Evolutionary conservation across 2,329 filamentous ascomycete species (phyloP).

Genomic region (Pseudogymnoascus sp.): DNA sequence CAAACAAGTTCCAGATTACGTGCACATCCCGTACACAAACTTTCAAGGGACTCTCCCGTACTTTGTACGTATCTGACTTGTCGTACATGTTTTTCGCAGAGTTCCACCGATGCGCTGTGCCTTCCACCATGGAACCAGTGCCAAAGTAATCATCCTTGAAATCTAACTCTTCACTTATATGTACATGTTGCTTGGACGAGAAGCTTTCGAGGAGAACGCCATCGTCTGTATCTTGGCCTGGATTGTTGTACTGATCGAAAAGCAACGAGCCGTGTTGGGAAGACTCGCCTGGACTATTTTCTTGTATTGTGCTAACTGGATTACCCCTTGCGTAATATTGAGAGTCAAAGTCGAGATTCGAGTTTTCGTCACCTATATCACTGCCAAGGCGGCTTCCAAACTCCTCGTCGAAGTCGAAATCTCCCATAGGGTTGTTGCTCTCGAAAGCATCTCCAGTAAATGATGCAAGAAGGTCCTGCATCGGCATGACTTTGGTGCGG

Average conservation of each 20-base stretch:
- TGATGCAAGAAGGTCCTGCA: slow-evolving; percentile 82
- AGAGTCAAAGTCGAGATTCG: slow-evolving; percentile 34
- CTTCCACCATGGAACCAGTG: slow-evolving; percentile 48
- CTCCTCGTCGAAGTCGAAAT: slow-evolving; percentile 55
- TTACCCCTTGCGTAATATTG: slow-evolving; percentile 39
- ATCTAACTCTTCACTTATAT: slow-evolving; percentile 53
- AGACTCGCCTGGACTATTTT: slow-evolving; percentile 39
- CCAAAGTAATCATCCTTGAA: slow-evolving; percentile 75
- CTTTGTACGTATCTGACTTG: slow-evolving; percentile 49
- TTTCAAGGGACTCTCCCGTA: slow-evolving; percentile 61
- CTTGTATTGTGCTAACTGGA: slow-evolving; percentile 26
- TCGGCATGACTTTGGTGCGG: slow-evolving; percentile 73
- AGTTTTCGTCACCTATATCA: slow-evolving; percentile 30
- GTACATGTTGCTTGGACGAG: slow-evolving; percentile 34
- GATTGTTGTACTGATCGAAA: slow-evolving; percentile 20
- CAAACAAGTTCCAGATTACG: slow-evolving; percentile 94
- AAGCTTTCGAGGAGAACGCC: slow-evolving; percentile 37
- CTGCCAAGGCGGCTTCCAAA: slow-evolving; percentile 48
- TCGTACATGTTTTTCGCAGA: slow-evolving; percentile 69
- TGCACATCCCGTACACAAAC: slow-evolving; percentile 79
- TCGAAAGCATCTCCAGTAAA: slow-evolving; percentile 81
- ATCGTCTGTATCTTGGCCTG: slow-evolving; percentile 34
- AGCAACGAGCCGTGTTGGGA: slow-evolving; percentile 15
- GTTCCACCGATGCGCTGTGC: slow-evolving; percentile 71
- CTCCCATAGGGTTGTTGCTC: slow-evolving; percentile 50